Percentiles rank a stretch among this genome's conserved stretches.
phyloP scores from a whole-genome alignment of 1,284 basidiomycete species.

The Trichosporon sp. region DNA sequence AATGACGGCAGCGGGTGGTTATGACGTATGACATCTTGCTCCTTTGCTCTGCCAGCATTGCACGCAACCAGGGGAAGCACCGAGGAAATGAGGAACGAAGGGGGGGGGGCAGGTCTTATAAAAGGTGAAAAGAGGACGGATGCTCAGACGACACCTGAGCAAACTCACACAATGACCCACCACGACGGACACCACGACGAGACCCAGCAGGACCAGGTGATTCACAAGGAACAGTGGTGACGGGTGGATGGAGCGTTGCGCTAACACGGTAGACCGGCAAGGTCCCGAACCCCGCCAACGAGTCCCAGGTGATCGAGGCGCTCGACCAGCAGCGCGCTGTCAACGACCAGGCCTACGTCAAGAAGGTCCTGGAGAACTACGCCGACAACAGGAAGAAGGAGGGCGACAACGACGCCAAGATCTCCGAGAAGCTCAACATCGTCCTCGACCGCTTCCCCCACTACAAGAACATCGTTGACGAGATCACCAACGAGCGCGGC shows the following conservation, averaged over 20 bases:
- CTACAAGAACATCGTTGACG: conserved; percentile 22
- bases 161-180: conserved; percentile 26
- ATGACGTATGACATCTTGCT: neutral
- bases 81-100: neutral
- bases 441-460: conserved; percentile 24
- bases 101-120: neutral
- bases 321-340: conserved; percentile 27
- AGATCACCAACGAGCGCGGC: conserved; percentile 22
- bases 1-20: neutral
- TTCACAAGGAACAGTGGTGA: neutral
- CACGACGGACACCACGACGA: conserved; percentile 33
- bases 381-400: conserved; percentile 31
- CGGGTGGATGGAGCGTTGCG: neutral
- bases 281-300: conserved; percentile 28
- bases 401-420: conserved; percentile 25
- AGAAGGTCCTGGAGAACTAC: conserved; percentile 27
- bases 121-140: neutral
- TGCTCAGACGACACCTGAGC: neutral
- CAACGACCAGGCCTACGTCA: conserved; percentile 31
- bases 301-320: conserved; percentile 28
- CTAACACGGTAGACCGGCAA: conserved; percentile 13
- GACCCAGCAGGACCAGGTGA: conserved; percentile 7
- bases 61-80: neutral
- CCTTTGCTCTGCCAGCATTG: neutral
- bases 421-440: conserved; percentile 28